Evolutionary conservation across 306 rosid species (phyloP).

Genomic region (Calophaca sinica): DNA sequence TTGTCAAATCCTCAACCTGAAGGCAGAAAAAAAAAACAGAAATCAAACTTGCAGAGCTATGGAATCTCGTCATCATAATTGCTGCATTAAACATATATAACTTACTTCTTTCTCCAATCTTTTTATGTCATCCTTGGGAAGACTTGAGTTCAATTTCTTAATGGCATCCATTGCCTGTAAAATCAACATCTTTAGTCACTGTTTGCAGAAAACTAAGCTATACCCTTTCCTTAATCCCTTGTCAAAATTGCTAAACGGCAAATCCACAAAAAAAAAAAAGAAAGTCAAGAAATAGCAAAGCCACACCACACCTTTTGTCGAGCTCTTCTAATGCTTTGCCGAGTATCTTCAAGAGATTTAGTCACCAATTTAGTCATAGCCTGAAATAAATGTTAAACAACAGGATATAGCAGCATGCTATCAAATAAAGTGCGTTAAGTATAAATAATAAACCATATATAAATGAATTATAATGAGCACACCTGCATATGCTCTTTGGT

Average conservation of each 20-base stretch:
- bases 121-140: constrained; percentile 87
- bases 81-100: constrained; percentile 21
- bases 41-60: constrained; percentile 34
- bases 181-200: constrained; percentile 35
- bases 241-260: neutral
- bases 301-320: constrained; percentile 79
- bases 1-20: constrained; percentile 89
- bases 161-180: constrained; percentile 85
- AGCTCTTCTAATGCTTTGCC: constrained; percentile 86
- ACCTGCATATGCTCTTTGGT: constrained; percentile 97
- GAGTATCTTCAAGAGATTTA: constrained; percentile 88
- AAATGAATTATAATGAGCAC: constrained; percentile 22
- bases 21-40: constrained; percentile 38
- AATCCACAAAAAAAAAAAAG: neutral
- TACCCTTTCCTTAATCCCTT: constrained; percentile 14
- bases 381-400: constrained; percentile 52
- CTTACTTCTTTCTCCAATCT: constrained; percentile 94
- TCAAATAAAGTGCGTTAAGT: neutral
- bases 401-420: constrained; percentile 26
- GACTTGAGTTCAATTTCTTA: constrained; percentile 72
- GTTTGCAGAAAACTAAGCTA: constrained; percentile 11
- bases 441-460: constrained; percentile 14
- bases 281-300: constrained; percentile 23
- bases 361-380: constrained; percentile 79
- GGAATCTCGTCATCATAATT: constrained; percentile 7